Conservation (phyloP, 1,284 basidiomycete genomes). For the Exsudoporus floridanus region DNA sequence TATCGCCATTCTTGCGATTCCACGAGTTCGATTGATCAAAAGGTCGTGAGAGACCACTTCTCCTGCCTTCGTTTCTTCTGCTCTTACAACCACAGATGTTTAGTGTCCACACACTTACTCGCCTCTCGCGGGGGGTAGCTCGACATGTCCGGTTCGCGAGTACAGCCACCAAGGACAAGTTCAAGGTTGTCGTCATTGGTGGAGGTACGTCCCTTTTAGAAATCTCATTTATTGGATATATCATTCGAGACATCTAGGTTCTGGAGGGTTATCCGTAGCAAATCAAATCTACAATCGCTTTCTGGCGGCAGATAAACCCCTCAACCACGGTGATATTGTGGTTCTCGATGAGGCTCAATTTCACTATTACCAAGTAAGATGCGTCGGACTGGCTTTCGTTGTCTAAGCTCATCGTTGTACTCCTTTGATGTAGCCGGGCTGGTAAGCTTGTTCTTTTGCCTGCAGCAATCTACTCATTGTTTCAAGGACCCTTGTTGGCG, state of each 20-base stretch:
- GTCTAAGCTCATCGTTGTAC: conserved; percentile 9
- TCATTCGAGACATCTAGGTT: conserved; percentile 46
- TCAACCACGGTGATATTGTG: conserved; percentile 77
- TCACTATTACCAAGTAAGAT: conserved; percentile 74
- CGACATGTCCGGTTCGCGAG: conserved; percentile 38
- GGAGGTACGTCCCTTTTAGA: conserved; percentile 48
- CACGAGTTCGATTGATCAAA: conserved; percentile 5
- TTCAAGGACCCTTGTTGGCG: conserved; percentile 86
- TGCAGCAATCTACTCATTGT: conserved; percentile 4
- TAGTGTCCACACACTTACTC: background rate
- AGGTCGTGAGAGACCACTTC: background rate
- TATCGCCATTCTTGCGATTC: conserved; percentile 23
- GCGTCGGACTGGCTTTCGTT: background rate
- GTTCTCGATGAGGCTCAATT: conserved; percentile 77
- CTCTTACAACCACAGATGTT: conserved; percentile 18
- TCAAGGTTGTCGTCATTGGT: conserved; percentile 65
- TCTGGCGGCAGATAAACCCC: conserved; percentile 61
- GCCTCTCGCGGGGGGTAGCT: conserved; percentile 1
- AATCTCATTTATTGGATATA: background rate
- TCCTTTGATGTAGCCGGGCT: conserved; percentile 64
- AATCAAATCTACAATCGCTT: conserved; percentile 84
- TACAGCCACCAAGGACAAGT: conserved; percentile 47
- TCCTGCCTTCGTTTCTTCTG: background rate
- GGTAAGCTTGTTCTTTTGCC: conserved; percentile 42
- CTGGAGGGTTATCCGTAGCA: conserved; percentile 75